These are phyloP conservation scores for Cladobotryum mycophilum DNA, from an alignment of 2,329 filamentous ascomycete genomes.

Conservation along the genomic window DNA sequence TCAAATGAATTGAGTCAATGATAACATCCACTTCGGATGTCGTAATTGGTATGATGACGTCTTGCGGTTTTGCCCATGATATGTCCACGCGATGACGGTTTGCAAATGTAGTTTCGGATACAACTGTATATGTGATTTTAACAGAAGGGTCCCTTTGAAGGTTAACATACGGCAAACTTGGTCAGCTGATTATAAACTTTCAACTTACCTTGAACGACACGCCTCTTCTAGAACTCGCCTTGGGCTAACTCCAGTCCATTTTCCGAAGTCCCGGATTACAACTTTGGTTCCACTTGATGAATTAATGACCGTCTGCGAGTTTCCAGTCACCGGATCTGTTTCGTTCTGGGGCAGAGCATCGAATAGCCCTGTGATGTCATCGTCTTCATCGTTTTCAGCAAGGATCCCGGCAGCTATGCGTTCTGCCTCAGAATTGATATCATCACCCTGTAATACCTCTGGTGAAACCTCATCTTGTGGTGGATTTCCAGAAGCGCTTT, in stretches of 20 bases:
- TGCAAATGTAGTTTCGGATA: slow-evolving; percentile 69
- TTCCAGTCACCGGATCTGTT: slow-evolving; percentile 52
- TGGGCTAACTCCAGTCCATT: slow-evolving; percentile 70
- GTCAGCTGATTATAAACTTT: neutral
- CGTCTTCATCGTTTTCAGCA: slow-evolving; percentile 48
- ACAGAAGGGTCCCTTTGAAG: slow-evolving; percentile 59
- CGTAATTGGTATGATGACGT: slow-evolving; percentile 28
- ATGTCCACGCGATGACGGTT: slow-evolving; percentile 71
- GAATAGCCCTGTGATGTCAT: slow-evolving; percentile 47
- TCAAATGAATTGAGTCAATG: slow-evolving; percentile 46
- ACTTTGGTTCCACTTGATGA: slow-evolving; percentile 48
- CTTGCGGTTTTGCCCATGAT: slow-evolving; percentile 71
- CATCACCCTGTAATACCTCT: slow-evolving; percentile 16
- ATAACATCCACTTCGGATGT: slow-evolving; percentile 39
- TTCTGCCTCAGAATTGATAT: slow-evolving; percentile 51
- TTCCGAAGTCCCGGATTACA: slow-evolving; percentile 75
- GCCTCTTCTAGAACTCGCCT: slow-evolving; percentile 75
- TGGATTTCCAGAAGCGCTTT: slow-evolving; percentile 17
- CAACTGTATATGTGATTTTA: slow-evolving; percentile 58
- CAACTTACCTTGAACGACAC: slow-evolving; percentile 66
- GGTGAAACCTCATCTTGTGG: slow-evolving; percentile 27
- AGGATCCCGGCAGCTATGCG: slow-evolving; percentile 54
- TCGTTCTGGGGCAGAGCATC: slow-evolving; percentile 55
- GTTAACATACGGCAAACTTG: neutral
- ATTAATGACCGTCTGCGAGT: slow-evolving; percentile 50